phyloP scores from a whole-genome alignment of 306 rosid genomes.

The Dalbergia cultrata region DNA sequence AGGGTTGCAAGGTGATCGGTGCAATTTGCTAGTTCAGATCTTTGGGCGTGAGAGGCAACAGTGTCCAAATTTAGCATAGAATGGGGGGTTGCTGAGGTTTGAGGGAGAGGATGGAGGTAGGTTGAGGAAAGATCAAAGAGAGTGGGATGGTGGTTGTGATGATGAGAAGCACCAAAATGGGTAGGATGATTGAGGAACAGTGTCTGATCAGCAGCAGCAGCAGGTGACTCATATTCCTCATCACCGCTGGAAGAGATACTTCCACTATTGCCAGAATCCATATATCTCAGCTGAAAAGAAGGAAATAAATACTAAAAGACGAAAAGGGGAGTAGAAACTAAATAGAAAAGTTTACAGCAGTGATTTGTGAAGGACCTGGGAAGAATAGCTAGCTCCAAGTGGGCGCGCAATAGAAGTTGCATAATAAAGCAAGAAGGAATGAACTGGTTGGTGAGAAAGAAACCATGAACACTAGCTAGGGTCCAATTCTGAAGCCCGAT shows the following conservation, averaged over 20 bases:
- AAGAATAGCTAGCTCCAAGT: too few species aligned
- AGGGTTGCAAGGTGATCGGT: conserved; percentile 8
- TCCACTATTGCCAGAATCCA: conserved; percentile 72
- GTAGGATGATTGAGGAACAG: conserved; percentile 45
- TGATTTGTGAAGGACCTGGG: too few species aligned
- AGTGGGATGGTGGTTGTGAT: neutral
- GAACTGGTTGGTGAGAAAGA: too few species aligned
- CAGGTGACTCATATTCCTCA: conserved; percentile 66
- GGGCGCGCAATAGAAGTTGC: too few species aligned
- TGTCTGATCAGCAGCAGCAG: neutral
- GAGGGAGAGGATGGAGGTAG: conserved; percentile 48
- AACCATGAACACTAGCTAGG: too few species aligned
- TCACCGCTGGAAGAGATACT: conserved; percentile 71
- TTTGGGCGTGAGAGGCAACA: conserved; percentile 2
- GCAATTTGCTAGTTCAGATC: conserved; percentile 49
- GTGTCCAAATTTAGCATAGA: conserved; percentile 51
- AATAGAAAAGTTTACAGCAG: too few species aligned
- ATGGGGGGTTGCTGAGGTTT: conserved; percentile 47
- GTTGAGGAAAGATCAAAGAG: conserved; percentile 50
- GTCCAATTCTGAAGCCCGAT: neutral
- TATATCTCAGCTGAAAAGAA: conserved; percentile 33
- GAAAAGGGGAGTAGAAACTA: too few species aligned
- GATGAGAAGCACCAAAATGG: conserved; percentile 40
- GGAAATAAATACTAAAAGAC: neutral
- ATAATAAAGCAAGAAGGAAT: too few species aligned